Conservation (phyloP, 2,329 filamentous ascomycete genomes). For the Tothia fuscella region DNA sequence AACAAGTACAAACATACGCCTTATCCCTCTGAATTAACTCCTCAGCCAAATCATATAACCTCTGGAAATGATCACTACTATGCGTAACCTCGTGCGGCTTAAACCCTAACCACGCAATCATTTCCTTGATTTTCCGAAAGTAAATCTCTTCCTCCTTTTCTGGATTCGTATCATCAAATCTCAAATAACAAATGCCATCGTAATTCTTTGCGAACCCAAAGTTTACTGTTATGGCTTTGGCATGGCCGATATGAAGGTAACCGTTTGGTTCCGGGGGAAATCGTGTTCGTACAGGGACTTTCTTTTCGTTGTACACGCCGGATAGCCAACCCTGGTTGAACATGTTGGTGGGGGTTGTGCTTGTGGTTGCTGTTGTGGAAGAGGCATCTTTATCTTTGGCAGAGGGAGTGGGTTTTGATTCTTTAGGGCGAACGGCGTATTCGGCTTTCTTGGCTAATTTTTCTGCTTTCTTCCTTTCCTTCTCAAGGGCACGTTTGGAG, state of each 20-base stretch:
- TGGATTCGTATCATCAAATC: constrained; percentile 94
- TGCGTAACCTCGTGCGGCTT: constrained; percentile 69
- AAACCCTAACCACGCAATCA: constrained; percentile 78
- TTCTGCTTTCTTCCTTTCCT: constrained; percentile 31
- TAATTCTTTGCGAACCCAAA: constrained; percentile 87
- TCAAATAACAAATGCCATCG: constrained; percentile 62
- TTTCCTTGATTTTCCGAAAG: constrained; percentile 79
- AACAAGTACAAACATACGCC: constrained; percentile 79
- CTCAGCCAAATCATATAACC: constrained; percentile 79
- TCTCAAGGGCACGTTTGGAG: constrained; percentile 37
- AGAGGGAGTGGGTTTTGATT: constrained; percentile 17
- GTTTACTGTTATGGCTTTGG: constrained; percentile 91
- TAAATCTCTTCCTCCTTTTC: constrained; percentile 85
- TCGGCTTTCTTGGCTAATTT: constrained; percentile 31
- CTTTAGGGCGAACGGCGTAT: constrained; percentile 29
- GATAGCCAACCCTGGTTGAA: constrained; percentile 40
- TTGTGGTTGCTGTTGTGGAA: constrained; percentile 18
- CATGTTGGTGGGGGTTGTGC: constrained; percentile 23
- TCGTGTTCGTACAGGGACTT: constrained; percentile 34
- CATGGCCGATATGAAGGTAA: constrained; percentile 85
- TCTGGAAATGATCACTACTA: constrained; percentile 81
- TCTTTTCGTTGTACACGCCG: constrained; percentile 39
- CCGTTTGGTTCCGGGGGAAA: constrained; percentile 64
- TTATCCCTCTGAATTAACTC: constrained; percentile 60
- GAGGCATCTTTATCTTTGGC: neutral